Base-by-base conservation (phyloP, 106 monocot species). In the Platanthera zijinensis region DNA sequence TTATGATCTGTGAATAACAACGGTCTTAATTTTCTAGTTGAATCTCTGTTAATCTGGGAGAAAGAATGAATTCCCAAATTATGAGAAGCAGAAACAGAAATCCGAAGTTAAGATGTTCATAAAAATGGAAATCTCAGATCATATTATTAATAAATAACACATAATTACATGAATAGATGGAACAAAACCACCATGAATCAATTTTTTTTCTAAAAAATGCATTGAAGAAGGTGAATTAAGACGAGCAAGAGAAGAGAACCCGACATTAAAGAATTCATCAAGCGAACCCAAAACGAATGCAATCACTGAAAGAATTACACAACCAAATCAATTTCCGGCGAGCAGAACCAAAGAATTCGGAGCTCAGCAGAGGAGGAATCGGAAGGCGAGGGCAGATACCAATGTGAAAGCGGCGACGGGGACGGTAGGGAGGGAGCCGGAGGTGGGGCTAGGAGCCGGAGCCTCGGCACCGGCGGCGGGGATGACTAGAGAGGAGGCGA, bases 391-490 rank as follows among this genome's bases (percentile, higher is more conserved):
- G 11, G 81, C 66, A 1, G 69, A 49, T 8, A 81, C 10, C 8
- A 48, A 75, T 10, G 69, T 46, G 51, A 69, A 47, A 2, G 48
- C 54, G 14, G 69, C 69, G 8, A 69, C 76, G 9, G 81, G 69
- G 6, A 53, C 57, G 7, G 13, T 12, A 5, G 14, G 7, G 13
- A 13, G 0, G 11, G 75, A 68, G 14, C 45, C 75, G 66, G 75
- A 75, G 46, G 76, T 69, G 21, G 81, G 81, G 56, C 81, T 75
- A 18, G 75, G 76, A 7, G 81, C 81, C 2, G 81, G 81, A 69
- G 70, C 76, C 4, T 81, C 69, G 6, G 68, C 52, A 12, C 57
- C 75, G 5, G 67, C 0, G 32, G 63, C 74, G 5, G 15, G 25
- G 25, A 45, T 51, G 17, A 80, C 80, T 2, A 74, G 22, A 14